Conservation (phyloP, 352 stramenopile genomes). For the Globisporangium spinosum region DNA sequence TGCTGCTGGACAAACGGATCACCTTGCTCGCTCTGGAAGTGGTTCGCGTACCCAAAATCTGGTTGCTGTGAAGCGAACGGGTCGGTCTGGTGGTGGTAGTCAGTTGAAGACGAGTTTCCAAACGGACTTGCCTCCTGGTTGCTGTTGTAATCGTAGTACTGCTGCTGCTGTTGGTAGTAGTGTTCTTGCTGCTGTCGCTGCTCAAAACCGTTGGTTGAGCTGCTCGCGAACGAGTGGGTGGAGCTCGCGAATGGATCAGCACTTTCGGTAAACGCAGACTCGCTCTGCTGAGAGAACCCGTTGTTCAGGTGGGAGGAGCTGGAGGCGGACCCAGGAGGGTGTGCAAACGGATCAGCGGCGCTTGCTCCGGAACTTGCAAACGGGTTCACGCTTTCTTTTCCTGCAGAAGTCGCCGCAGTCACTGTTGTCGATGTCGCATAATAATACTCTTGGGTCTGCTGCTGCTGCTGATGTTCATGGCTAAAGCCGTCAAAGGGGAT, state of each 20-base stretch:
- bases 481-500: slow-evolving; percentile 10
- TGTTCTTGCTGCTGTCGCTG: background rate
- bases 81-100: slow-evolving; percentile 5
- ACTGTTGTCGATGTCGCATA: background rate
- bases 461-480: background rate
- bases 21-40: background rate
- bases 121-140: slow-evolving; percentile 4
- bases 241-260: background rate
- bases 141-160: slow-evolving; percentile 8
- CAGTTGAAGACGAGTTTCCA: background rate
- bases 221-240: background rate
- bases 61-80: slow-evolving; percentile 18
- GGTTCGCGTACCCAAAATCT: background rate
- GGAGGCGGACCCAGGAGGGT: background rate
- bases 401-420: background rate
- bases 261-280: background rate
- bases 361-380: background rate
- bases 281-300: slow-evolving; percentile 5
- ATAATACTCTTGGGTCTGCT: background rate
- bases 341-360: slow-evolving; percentile 5
- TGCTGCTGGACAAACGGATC: slow-evolving; percentile 9
- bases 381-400: background rate
- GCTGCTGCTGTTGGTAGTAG: slow-evolving; percentile 4
- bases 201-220: slow-evolving; percentile 7
- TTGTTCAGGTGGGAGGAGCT: slow-evolving; percentile 5